These are phyloP conservation scores for Gaertneriomyces sp. DNA, from an alignment of 192 early-diverging fungal species.

Conservation along the genomic window DNA sequence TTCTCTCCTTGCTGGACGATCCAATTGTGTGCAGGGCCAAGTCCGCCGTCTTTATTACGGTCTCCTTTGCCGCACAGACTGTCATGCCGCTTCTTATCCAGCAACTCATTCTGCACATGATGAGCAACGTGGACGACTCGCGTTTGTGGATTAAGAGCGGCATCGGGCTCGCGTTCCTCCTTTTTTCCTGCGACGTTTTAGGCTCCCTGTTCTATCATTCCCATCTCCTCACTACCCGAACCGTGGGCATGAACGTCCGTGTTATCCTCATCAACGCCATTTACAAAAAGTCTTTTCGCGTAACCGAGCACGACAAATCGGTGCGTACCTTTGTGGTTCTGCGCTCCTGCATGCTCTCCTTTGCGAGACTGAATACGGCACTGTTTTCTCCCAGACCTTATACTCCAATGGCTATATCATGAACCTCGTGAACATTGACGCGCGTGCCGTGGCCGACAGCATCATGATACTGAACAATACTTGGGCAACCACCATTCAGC, in stretches of 20 bases:
- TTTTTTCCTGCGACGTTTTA: slow-evolving; percentile 24
- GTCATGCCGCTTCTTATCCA: slow-evolving; percentile 13
- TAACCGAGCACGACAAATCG: slow-evolving; percentile 47
- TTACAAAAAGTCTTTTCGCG: slow-evolving; percentile 11
- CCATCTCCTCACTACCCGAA: slow-evolving; percentile 6
- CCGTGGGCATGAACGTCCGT: not conserved
- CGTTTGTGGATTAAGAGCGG: slow-evolving; percentile 7
- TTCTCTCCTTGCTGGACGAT: too few relatives aligned
- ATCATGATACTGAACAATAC: slow-evolving; percentile 10
- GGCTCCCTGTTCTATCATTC: slow-evolving; percentile 25
- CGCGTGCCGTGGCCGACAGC: slow-evolving; percentile 3
- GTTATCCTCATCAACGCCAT: slow-evolving; percentile 3
- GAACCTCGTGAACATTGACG: slow-evolving; percentile 31
- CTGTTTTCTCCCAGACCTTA: not conserved
- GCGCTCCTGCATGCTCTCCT: too few relatives aligned
- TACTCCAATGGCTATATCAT: slow-evolving; percentile 24
- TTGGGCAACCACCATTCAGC: slow-evolving; percentile 8
- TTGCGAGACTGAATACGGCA: too few relatives aligned
- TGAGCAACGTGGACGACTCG: too few relatives aligned
- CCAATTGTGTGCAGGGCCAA: too few relatives aligned
- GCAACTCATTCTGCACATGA: slow-evolving; percentile 8
- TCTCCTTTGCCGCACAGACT: not conserved
- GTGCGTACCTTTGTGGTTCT: not conserved
- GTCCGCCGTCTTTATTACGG: not conserved
- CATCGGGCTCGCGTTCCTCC: slow-evolving; percentile 6